A percentile compares a stretch with the other conserved stretches of the same genome.
These are phyloP conservation scores for Prunus yedoensis DNA, from an alignment of 331 rosid species.

Conservation along the genomic window DNA sequence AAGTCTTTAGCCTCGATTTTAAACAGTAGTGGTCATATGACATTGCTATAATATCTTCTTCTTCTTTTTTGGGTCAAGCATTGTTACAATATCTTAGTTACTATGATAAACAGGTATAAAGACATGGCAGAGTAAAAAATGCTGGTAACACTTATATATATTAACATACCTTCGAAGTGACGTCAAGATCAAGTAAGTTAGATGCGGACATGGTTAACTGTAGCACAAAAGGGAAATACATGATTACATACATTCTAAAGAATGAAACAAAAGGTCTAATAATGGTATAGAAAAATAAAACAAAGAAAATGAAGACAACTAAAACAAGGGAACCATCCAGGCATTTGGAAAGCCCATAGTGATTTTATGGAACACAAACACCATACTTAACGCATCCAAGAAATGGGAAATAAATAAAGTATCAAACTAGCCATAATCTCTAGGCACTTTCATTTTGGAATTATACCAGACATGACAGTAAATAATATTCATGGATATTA, in stretches of 20 bases:
- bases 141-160: not conserved
- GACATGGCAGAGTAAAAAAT: not conserved
- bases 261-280: constrained; percentile 6
- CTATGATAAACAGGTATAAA: too few species aligned
- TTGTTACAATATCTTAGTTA: too few species aligned
- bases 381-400: too few species aligned
- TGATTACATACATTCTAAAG: constrained; percentile 5
- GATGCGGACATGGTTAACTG: constrained; percentile 69
- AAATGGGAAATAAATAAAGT: too few species aligned
- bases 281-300: not conserved
- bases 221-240: constrained; percentile 26
- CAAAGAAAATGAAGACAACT: not conserved
- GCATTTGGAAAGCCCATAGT: not conserved
- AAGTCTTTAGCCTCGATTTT: not conserved
- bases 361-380: too few species aligned
- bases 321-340: not conserved
- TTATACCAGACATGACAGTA: too few species aligned
- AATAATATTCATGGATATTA: too few species aligned
- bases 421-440: too few species aligned
- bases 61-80: too few species aligned
- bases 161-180: constrained; percentile 65
- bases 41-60: not conserved
- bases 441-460: too few species aligned
- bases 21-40: not conserved
- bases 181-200: constrained; percentile 63